Evolutionary conservation across 768 basidiomycete genomes (phyloP).

Genomic region (Lactifluus echinatus): DNA sequence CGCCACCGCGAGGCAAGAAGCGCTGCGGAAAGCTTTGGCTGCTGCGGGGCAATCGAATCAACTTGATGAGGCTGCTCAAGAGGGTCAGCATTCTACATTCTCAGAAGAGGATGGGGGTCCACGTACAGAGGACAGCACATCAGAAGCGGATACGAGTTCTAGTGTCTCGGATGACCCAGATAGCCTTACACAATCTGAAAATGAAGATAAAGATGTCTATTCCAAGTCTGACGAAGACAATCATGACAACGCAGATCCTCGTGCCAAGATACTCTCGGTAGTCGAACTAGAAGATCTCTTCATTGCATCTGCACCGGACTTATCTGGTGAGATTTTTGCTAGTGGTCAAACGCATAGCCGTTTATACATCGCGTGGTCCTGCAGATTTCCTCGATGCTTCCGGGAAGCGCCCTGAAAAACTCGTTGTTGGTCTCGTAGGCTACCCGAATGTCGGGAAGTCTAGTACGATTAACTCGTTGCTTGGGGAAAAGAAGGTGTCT

Average conservation of each 20-base stretch:
- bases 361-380: conserved; percentile 2
- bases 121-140: conserved; percentile 20
- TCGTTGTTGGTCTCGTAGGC: conserved; percentile 86
- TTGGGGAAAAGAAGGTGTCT: conserved; percentile 96
- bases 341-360: neutral
- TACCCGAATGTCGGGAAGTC: conserved; percentile 99
- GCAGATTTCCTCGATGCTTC: conserved; percentile 52
- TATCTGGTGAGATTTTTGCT: conserved; percentile 42
- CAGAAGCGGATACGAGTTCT: conserved; percentile 28
- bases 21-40: conserved; percentile 42
- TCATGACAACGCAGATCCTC: conserved; percentile 45
- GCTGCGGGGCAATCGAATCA: neutral
- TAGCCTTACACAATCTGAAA: conserved; percentile 15
- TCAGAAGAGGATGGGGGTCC: conserved; percentile 26
- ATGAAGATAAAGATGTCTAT: conserved; percentile 32
- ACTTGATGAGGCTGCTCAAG: conserved; percentile 2
- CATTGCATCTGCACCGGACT: conserved; percentile 55
- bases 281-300: conserved; percentile 85
- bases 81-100: neutral
- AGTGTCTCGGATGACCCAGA: conserved; percentile 22
- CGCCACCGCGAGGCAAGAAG: conserved; percentile 76
- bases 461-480: conserved; percentile 90
- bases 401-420: conserved; percentile 51
- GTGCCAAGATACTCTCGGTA: conserved; percentile 75
- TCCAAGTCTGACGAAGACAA: conserved; percentile 46